A percentile compares a stretch with the other conserved stretches of the same genome.
phyloP scores from a whole-genome alignment of 768 basidiomycete genomes.

The Boletus reticuloceps region DNA sequence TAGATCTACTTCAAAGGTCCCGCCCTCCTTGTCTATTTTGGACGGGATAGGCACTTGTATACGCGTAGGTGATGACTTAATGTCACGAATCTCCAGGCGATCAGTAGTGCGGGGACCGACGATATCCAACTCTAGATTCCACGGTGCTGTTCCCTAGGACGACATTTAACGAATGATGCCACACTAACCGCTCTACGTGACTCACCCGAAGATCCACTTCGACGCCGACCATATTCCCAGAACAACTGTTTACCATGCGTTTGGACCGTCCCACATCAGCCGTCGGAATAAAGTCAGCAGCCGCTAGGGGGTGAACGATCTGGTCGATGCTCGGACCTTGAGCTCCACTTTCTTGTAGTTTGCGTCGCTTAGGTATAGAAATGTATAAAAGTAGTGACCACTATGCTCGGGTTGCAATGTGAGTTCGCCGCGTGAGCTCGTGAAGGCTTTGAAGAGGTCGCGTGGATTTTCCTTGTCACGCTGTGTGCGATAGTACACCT shows the following conservation, averaged over 20 bases:
- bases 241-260: conserved; percentile 70
- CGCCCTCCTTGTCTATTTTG: conserved; percentile 63
- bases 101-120: conserved; percentile 72
- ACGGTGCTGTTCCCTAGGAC: conserved; percentile 80
- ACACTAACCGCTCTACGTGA: conserved; percentile 2
- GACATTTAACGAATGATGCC: not conserved
- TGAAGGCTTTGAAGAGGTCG: conserved; percentile 58
- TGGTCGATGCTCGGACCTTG: conserved; percentile 77
- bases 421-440: conserved; percentile 74
- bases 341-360: conserved; percentile 80
- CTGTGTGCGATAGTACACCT: conserved; percentile 73
- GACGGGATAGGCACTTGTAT: conserved; percentile 69
- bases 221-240: conserved; percentile 69
- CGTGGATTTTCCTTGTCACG: conserved; percentile 63
- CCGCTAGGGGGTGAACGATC: conserved; percentile 85
- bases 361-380: conserved; percentile 74
- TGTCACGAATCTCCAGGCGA: conserved; percentile 50
- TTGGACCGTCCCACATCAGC: conserved; percentile 43
- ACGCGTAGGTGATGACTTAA: conserved; percentile 52
- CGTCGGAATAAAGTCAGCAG: conserved; percentile 62
- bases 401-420: conserved; percentile 85
- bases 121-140: conserved; percentile 81
- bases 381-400: conserved; percentile 85
- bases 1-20: conserved; percentile 76
- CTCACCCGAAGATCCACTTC: conserved; percentile 78